phyloP scores from a whole-genome alignment of 139 green algal genomes.

The Nannochloris sp. region DNA sequence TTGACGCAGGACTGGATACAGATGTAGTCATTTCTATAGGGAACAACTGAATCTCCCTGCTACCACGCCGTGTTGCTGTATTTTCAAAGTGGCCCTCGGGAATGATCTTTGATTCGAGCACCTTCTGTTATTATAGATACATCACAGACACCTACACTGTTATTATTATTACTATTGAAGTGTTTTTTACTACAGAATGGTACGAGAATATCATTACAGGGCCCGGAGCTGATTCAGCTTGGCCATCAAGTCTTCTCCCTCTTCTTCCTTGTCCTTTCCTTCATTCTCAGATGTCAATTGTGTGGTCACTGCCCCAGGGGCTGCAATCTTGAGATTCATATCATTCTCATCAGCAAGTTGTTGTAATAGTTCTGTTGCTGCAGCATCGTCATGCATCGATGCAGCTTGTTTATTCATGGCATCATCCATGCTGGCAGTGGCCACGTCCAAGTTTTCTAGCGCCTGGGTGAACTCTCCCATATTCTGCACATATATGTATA shows the following conservation, averaged over 20 bases:
- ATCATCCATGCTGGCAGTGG: slow-evolving; percentile 78
- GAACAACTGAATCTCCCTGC: no score
- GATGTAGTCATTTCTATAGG: no score
- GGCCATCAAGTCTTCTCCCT: background rate
- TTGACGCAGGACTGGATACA: background rate
- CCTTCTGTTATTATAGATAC: no score
- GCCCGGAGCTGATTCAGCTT: background rate
- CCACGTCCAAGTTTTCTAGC: slow-evolving; percentile 94
- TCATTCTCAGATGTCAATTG: background rate
- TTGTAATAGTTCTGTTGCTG: slow-evolving; percentile 85
- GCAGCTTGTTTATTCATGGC: slow-evolving; percentile 81
- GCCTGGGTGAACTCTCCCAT: slow-evolving; percentile 96
- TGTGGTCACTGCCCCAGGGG: background rate
- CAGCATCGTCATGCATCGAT: slow-evolving; percentile 84
- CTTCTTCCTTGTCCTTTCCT: background rate
- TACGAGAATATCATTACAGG: background rate
- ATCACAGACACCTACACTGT: no score
- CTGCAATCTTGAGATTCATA: slow-evolving; percentile 66
- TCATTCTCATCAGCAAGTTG: slow-evolving; percentile 74
- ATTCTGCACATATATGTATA: slow-evolving; percentile 28
- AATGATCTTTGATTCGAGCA: no score
- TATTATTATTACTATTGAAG: no score
- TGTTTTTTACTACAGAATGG: no score
- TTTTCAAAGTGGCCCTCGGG: no score
- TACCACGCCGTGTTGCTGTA: no score